Evolutionary conservation across 257 asterid genomes (phyloP).

Genomic region (Phtheirospermum japonicum): DNA sequence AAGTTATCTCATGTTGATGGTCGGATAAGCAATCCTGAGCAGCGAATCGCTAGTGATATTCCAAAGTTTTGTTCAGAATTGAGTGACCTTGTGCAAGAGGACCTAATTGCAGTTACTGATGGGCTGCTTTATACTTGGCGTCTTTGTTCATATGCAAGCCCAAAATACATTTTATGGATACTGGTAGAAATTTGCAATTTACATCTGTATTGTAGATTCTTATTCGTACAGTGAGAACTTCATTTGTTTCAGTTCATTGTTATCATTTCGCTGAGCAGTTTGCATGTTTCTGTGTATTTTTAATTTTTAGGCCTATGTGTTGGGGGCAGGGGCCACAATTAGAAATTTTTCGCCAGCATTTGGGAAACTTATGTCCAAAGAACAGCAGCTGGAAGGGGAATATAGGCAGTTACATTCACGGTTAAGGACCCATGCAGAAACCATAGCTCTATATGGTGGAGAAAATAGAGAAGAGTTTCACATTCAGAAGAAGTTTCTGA

Average conservation of each 20-base stretch:
- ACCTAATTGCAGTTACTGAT: conserved; percentile 86
- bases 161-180: conserved; percentile 92
- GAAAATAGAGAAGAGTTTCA: conserved; percentile 91
- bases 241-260: conserved; percentile 16
- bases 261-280: conserved; percentile 24
- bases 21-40: conserved; percentile 92
- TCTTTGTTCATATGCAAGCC: conserved; percentile 97
- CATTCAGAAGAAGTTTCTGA: conserved; percentile 77
- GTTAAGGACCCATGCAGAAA: conserved; percentile 96
- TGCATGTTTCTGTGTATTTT: conserved; percentile 29
- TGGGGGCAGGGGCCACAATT: conserved; percentile 89
- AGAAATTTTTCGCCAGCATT: conserved; percentile 91
- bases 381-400: conserved; percentile 97
- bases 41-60: conserved; percentile 96
- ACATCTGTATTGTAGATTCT: conserved; percentile 19
- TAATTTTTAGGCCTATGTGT: conserved; percentile 77
- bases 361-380: conserved; percentile 91
- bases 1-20: conserved; percentile 98
- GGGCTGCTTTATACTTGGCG: conserved; percentile 97
- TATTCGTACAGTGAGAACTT: neutral
- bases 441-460: conserved; percentile 97
- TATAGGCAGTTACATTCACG: conserved; percentile 97
- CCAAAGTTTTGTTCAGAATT: conserved; percentile 94
- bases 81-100: conserved; percentile 98
- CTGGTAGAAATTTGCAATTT: conserved; percentile 50